Percentiles rank a stretch among this genome's conserved stretches.
phyloP scores from a whole-genome alignment of 116 monocot species.

The Thalassia testudinum region DNA sequence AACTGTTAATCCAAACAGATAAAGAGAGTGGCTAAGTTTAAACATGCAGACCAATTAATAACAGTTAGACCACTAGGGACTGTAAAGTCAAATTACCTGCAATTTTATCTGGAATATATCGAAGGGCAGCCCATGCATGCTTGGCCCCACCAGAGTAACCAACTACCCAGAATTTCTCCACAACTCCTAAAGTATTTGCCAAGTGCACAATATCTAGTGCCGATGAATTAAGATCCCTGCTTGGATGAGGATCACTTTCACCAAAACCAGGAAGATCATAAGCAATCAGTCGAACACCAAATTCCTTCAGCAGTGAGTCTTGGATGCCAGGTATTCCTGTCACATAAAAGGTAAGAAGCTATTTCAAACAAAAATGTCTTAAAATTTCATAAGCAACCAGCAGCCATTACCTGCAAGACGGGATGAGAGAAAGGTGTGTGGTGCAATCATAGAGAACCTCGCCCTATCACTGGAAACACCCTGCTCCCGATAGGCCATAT shows the following conservation, averaged over 20 bases:
- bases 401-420: conserved; percentile 54
- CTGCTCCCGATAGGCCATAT: conserved; percentile 62
- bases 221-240: conserved; percentile 20
- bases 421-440: conserved; percentile 95
- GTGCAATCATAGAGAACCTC: conserved; percentile 72
- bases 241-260: conserved; percentile 22
- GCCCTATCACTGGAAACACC: conserved; percentile 66
- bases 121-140: conserved; percentile 25
- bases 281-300: conserved; percentile 37
- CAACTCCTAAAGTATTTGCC: conserved; percentile 21
- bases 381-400: neutral
- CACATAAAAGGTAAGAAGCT: neutral
- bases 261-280: conserved; percentile 33
- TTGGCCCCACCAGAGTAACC: conserved; percentile 13
- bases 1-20: too few relatives aligned
- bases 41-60: too few relatives aligned
- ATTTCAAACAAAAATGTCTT: neutral
- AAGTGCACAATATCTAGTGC: conserved; percentile 19
- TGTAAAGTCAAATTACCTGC: conserved; percentile 7
- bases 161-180: conserved; percentile 22
- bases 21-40: too few relatives aligned
- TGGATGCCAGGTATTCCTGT: conserved; percentile 89
- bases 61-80: too few relatives aligned
- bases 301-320: conserved; percentile 67
- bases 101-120: conserved; percentile 17